Evolutionary conservation across 2,329 filamentous ascomycete species (phyloP).

Genomic region (Xylariales sp.): DNA sequence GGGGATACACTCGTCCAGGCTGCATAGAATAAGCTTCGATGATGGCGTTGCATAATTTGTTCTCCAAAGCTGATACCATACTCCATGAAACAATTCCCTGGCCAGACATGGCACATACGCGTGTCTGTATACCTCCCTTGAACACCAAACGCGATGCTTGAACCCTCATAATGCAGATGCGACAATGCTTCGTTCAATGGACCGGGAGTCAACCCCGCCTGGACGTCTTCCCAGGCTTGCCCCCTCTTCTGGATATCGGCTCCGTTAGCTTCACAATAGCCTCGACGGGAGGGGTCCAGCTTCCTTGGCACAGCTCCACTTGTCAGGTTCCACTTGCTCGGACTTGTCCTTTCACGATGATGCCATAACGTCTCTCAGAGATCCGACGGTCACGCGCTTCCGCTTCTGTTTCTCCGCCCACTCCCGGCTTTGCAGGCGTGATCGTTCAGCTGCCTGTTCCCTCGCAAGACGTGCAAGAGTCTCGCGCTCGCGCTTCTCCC

Average conservation of each 20-base stretch:
- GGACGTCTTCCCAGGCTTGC: too few species aligned
- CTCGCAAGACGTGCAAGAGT: constrained; percentile 48
- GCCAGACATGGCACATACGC: background rate
- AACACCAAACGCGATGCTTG: constrained; percentile 17
- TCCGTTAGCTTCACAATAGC: too few species aligned
- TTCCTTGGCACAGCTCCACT: too few species aligned
- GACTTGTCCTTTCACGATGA: too few species aligned
- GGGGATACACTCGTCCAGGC: too few species aligned
- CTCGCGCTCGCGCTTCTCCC: constrained; percentile 51
- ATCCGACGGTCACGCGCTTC: constrained; percentile 28
- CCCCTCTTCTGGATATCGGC: too few species aligned
- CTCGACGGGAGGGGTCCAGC: too few species aligned
- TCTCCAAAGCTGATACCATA: too few species aligned
- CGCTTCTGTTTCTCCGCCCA: constrained; percentile 57
- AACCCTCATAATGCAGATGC: constrained; percentile 15
- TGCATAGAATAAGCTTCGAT: too few species aligned
- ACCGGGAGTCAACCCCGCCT: constrained; percentile 17
- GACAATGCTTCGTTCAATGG: constrained; percentile 11
- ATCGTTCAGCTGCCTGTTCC: constrained; percentile 57
- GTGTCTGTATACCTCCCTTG: background rate
- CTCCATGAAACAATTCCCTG: background rate
- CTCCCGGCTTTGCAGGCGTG: constrained; percentile 52
- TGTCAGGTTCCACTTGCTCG: too few species aligned
- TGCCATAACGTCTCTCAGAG: constrained; percentile 17
- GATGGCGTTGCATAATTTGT: too few species aligned